Evolutionary conservation across 1,284 basidiomycete genomes (phyloP).

Genomic region (Butyriboletus appendiculatus): DNA sequence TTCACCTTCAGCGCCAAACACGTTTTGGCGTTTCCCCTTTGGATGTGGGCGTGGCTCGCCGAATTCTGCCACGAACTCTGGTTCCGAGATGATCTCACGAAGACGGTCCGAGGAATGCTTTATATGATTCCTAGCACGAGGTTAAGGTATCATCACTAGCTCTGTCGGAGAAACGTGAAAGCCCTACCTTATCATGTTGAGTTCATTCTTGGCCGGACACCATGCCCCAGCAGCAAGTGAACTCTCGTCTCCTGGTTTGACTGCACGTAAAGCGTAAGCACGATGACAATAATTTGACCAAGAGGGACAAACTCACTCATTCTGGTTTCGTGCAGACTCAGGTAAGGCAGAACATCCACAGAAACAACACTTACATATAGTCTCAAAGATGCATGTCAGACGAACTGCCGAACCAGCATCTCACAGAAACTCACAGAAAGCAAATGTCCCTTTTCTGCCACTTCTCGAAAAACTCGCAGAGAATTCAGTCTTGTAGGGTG

Average conservation of each 20-base stretch:
- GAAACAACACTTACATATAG: constrained; percentile 36
- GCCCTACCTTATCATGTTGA: constrained; percentile 67
- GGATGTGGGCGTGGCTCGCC: constrained; percentile 66
- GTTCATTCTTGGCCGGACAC: constrained; percentile 81
- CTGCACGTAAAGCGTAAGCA: constrained; percentile 38
- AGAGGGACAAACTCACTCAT: constrained; percentile 17
- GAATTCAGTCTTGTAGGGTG: constrained; percentile 86
- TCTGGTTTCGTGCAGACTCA: constrained; percentile 11
- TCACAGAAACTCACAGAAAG: constrained; percentile 57
- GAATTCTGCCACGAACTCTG: constrained; percentile 72
- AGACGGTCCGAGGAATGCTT: constrained; percentile 62
- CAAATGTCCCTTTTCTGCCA: constrained; percentile 79
- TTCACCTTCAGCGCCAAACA: constrained; percentile 82
- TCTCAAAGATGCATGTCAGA: constrained; percentile 35
- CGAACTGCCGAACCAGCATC: not conserved
- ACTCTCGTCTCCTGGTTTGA: constrained; percentile 69
- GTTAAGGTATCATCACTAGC: not conserved
- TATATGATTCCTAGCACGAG: constrained; percentile 57
- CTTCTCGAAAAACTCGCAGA: constrained; percentile 79
- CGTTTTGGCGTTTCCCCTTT: constrained; percentile 64
- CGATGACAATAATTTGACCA: not conserved
- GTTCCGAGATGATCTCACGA: constrained; percentile 61
- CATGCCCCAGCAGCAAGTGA: constrained; percentile 81
- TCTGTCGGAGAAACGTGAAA: not conserved
- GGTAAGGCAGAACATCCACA: not conserved